Percentiles rank a stretch among this genome's conserved stretches.
Evolutionary conservation across 1,284 basidiomycete species (phyloP).

Genomic region (Trametes hirsuta): DNA sequence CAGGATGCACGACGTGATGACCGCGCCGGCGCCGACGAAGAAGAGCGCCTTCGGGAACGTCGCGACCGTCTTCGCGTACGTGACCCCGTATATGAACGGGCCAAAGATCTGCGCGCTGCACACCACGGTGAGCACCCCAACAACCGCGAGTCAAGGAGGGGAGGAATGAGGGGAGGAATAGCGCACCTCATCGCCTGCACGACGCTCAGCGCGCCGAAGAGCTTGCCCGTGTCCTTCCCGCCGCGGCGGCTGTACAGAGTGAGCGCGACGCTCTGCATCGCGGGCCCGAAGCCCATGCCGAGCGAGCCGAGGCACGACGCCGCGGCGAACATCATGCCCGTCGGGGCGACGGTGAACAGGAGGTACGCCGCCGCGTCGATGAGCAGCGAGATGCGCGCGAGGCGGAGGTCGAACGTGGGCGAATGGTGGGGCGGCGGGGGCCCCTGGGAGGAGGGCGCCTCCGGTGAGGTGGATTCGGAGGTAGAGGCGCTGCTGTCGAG

Average conservation of each 20-base stretch:
- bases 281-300: constrained; percentile 64
- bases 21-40: constrained; percentile 43
- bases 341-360: constrained; percentile 50
- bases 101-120: constrained; percentile 56
- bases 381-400: constrained; percentile 60
- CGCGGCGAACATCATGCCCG: constrained; percentile 49
- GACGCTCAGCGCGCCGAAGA: constrained; percentile 77
- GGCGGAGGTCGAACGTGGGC: constrained; percentile 58
- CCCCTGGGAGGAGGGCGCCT: constrained; percentile 2
- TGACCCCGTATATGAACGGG: constrained; percentile 60
- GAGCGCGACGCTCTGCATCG: constrained; percentile 67
- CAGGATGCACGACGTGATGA: constrained; percentile 45
- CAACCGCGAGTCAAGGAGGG: neutral
- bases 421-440: constrained; percentile 32
- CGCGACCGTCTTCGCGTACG: constrained; percentile 64
- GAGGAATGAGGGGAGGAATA: neutral
- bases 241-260: constrained; percentile 57
- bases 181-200: constrained; percentile 65
- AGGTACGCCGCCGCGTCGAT: constrained; percentile 62
- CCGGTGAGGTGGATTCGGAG: neutral
- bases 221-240: constrained; percentile 56
- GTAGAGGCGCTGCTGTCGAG: constrained; percentile 28
- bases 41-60: constrained; percentile 62
- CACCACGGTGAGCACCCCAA: neutral
- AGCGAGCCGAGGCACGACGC: constrained; percentile 53